Base-by-base conservation (phyloP, 306 rosid genomes). In the Castanopsis chinensis region DNA sequence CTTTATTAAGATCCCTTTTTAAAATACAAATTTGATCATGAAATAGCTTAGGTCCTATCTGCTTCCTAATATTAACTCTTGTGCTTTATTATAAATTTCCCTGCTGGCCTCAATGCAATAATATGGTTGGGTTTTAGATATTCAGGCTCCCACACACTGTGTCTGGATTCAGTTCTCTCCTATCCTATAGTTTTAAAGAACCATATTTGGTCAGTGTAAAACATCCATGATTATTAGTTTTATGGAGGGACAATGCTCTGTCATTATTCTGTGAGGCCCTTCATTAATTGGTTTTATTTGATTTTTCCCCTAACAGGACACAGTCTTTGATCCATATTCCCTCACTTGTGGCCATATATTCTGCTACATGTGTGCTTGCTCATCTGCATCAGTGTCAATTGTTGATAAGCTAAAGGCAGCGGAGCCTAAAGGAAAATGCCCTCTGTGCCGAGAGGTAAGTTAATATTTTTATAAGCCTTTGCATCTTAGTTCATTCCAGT, bases 251-350 rank as follows among this genome's bases (percentile, higher is more conserved):
- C 45, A 37, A 10, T 37, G 11, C 45, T 37, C 45, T 37, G 11
- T 7, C 11, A 37, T 37, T 37, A 7, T 81, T 79, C 56, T 18
- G 13, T 78, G 58, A 64, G 69, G 49, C 60, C 60, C 13, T 58
- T 76, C 49, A 25, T 67, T 81, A 78, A 52, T 59, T 14, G 18
- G 25, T 9, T 67, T 79, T 30, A 55, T 71, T 1, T 51, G 45
- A 64, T 53, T 37, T 37, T 71, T 5, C 28, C 11, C 9, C 32
- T 78, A 81, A 72, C 87, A 95, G 99, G 99, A 95, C 11, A 91
- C 93, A 3, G 96, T 95, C 79, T 95, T 95, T 82, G 99, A 95
- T 88, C 94, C 99, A 2, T 96, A 91, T 83, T 89, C 98, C 81
- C 92, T 95, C 76, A 82, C 87, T 20, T 95, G 99, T 41, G 98